A percentile compares a stretch with the other conserved stretches of the same genome.
phyloP scores from a whole-genome alignment of 768 basidiomycete species.

The Lepiota brunneoincarnata region DNA sequence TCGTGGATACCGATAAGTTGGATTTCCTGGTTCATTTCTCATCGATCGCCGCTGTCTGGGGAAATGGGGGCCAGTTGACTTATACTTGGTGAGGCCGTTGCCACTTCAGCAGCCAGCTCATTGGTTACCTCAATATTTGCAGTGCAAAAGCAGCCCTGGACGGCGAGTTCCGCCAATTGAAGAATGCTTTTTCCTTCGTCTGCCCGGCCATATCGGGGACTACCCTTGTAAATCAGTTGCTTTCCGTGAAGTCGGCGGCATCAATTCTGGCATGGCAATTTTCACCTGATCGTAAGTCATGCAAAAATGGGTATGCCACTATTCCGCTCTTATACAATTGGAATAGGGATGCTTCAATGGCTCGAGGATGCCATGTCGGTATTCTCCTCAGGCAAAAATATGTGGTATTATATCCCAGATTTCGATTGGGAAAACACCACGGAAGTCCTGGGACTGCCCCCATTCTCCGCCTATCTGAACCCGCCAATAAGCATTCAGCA shows the following conservation, averaged over 20 bases:
- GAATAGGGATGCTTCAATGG: conserved; percentile 26
- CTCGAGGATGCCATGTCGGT: conserved; percentile 29
- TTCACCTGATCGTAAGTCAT: not conserved
- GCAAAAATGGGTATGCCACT: conserved; percentile 1
- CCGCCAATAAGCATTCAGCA: too few species aligned
- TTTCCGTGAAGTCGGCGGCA: conserved; percentile 10
- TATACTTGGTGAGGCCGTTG: conserved; percentile 27
- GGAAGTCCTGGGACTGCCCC: conserved; percentile 20
- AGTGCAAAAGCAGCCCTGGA: conserved; percentile 34
- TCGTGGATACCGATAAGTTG: too few species aligned
- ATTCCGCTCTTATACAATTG: conserved; percentile 25
- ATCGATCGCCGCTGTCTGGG: conserved; percentile 29
- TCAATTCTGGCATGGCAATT: conserved; percentile 14
- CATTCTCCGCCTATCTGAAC: conserved; percentile 15
- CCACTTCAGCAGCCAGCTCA: not conserved
- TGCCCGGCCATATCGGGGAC: conserved; percentile 27
- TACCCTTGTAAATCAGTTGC: conserved; percentile 15
- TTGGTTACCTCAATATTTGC: not conserved
- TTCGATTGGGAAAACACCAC: conserved; percentile 28
- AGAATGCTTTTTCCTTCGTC: conserved; percentile 31
- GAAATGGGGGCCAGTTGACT: conserved; percentile 35
- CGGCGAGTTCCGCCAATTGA: conserved; percentile 17
- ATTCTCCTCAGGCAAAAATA: conserved; percentile 19
- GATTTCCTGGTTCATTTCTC: conserved; percentile 35
- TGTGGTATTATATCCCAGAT: conserved; percentile 29